Conservation (phyloP, 2,329 filamentous ascomycete species). For the Tolypocladium pustulatum region DNA sequence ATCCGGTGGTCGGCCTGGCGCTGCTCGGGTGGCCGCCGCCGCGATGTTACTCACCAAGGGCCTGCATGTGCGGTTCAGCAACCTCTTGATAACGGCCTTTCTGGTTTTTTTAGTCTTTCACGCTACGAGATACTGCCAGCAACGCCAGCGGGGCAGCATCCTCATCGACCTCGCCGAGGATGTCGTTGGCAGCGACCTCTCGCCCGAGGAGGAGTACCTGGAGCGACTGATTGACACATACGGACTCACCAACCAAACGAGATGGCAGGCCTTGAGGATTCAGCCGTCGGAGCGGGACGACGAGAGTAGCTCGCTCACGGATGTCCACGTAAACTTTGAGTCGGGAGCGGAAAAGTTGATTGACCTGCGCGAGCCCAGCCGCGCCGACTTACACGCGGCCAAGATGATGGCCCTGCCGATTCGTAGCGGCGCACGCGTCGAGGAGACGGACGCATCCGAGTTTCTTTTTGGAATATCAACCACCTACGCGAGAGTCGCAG, state of each 20-base stretch:
- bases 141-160: conserved; percentile 2
- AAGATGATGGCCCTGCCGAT: conserved; percentile 23
- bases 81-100: conserved; percentile 10
- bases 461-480: conserved; percentile 34
- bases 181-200: conserved; percentile 5
- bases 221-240: conserved; percentile 15
- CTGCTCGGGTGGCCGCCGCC: conserved; percentile 2
- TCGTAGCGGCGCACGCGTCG: conserved; percentile 16
- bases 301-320: conserved; percentile 16
- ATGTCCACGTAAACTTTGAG: conserved; percentile 19
- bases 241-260: conserved; percentile 18
- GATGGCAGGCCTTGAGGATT: conserved; percentile 24
- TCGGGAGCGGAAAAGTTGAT: conserved; percentile 17
- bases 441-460: conserved; percentile 25
- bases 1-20: conserved; percentile 1
- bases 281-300: conserved; percentile 16
- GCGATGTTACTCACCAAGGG: conserved; percentile 16
- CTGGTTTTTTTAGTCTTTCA: conserved; percentile 17
- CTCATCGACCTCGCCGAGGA: conserved; percentile 6
- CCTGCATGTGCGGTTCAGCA: conserved; percentile 11
- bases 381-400: conserved; percentile 14
- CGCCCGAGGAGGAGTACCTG: conserved; percentile 22
- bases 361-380: conserved; percentile 13
- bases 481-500: conserved; percentile 27
- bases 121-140: conserved; percentile 5